A percentile compares a stretch with the other conserved stretches of the same genome.
Conservation (phyloP, 2,329 filamentous ascomycete species). For the Phyllosticta citribraziliensis region DNA sequence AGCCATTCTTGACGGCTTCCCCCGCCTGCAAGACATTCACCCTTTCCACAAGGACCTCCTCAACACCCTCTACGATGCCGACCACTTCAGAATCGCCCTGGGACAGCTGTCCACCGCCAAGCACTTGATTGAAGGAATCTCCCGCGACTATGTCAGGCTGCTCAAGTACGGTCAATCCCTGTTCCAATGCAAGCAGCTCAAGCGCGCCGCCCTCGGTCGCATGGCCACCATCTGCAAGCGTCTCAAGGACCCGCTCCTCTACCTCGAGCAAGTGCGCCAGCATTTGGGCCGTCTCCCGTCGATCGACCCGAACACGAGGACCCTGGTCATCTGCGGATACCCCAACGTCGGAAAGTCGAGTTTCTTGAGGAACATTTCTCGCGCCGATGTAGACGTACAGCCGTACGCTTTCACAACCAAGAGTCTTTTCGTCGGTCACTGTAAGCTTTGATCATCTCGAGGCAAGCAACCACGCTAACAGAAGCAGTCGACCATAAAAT, state of each 20-base stretch:
- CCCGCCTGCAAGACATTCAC: slow-evolving; percentile 85
- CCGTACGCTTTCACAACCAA: slow-evolving; percentile 99
- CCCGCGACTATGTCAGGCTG: slow-evolving; percentile 89
- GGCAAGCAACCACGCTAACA: slow-evolving; percentile 54
- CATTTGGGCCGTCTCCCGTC: slow-evolving; percentile 93
- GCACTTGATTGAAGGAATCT: slow-evolving; percentile 91
- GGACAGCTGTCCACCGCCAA: slow-evolving; percentile 94
- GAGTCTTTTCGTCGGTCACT: slow-evolving; percentile 92
- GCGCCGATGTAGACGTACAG: slow-evolving; percentile 93
- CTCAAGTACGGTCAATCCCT: slow-evolving; percentile 94
- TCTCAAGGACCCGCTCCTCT: slow-evolving; percentile 86
- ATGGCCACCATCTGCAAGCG: slow-evolving; percentile 97
- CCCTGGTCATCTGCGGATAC: slow-evolving; percentile 92
- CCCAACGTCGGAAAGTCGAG: slow-evolving; percentile 97
- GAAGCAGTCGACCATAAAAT: slow-evolving; percentile 89
- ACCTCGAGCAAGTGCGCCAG: slow-evolving; percentile 93
- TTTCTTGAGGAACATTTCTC: slow-evolving; percentile 83
- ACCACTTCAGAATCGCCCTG: slow-evolving; percentile 84
- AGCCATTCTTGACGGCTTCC: slow-evolving; percentile 85
- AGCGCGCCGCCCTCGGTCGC: slow-evolving; percentile 87
- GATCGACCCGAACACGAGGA: slow-evolving; percentile 97
- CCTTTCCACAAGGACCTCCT: slow-evolving; percentile 87
- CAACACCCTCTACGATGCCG: slow-evolving; percentile 97
- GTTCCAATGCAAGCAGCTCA: slow-evolving; percentile 98
- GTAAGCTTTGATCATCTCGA: neutral